Base-by-base conservation (phyloP, 2,329 filamentous ascomycete species). In the Emmonsiellopsis sp. region DNA sequence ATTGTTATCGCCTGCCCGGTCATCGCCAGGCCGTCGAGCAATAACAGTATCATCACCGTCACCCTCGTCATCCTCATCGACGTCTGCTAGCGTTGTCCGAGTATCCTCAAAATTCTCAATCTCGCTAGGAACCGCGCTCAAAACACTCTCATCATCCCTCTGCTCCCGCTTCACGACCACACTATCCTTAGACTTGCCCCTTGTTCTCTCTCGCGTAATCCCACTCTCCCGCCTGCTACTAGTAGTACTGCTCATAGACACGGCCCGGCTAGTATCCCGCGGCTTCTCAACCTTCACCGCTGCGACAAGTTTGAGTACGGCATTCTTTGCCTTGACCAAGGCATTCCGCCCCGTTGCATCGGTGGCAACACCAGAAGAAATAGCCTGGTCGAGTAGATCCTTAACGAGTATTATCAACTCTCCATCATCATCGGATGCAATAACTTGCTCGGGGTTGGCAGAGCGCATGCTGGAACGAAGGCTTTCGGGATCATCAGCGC, bases 401-500 rank as follows among this genome's bases (percentile, higher is more conserved):
- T 75, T 73, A n/a, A 83, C 68, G 21, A 73, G 69, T 46, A 80
- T 79, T 5, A 76, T 71, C 34, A 78, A 71, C 17, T 78, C 72
- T 5, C 83, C 78, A 2, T 73, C 68, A 1, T 77, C 77, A 2
- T 77, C 68, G 46, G 75, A 72, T 21, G 69, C 71, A 62, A 64
- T 14, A 75, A 3, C 77, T 60, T 0, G 65, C 65, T 52, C 65
- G 64, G 59, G 32, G 59, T 61, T 50, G 69, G 61, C 7, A 61
- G 57, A 27, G 48, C 66, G 65, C 17, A 62, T 61, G 48, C 69
- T 72, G 13, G 64, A 67, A 83, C 86, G 17, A 75, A 76, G 53
- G 81, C 71, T 44, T 83, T 69, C 48, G 78, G 79, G 44, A 77
- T 77, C 57, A 40, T 88, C 83, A 2, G 88, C 83, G 1, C 84